Evolutionary conservation across 768 basidiomycete genomes (phyloP), one percentile per base, ranked within the genome.

Genomic region (Tulasnella sp.): DNA sequence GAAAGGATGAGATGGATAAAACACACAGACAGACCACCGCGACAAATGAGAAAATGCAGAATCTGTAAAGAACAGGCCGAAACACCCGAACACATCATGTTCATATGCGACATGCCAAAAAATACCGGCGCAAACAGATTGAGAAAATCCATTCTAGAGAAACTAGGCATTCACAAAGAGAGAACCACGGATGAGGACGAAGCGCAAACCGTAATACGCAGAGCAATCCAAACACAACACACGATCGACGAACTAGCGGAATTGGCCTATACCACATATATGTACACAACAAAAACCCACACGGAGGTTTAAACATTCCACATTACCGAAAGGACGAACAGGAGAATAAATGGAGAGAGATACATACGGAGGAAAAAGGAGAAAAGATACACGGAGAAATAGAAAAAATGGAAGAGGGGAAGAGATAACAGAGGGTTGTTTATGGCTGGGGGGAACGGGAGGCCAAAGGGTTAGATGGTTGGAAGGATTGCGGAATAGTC

Each of bases 1-100:
- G 80, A 81, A 58, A 52, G 49, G 17, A n/a, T n/a, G 49, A 52
- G 49, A 52, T 52, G 49, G 49, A 19, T 52, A 52, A 19, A 52
- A n/a, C 6, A 15, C 3, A 15, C 49, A 5, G 6, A 7, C 8
- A 52, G 49, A 19, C 6, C 49, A 52, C 17, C 49, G 3, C 49
- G 49, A 19, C 7, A 52, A 19, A 15, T 52, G 17, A 52, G 49
- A n/a, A 52, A 5, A 19, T 52, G 49, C 17, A 52, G 49, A n/a
- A 19, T n/a, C 3, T 52, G 49, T 15, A 42, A 19, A 19, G n/a
- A 19, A 4, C 17, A 19, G 4, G 7, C 49, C 14, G 49, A 52
- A 19, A 52, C 49, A 4, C 49, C 49, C 6, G 49, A 52, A 19
- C 49, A 52, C n/a, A 52, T 52, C 49, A 52, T 52, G 49, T 52